A percentile compares a stretch with the other conserved stretches of the same genome.
phyloP scores from a whole-genome alignment of 2,329 filamentous ascomycete species.

The Venturia aucupariae region DNA sequence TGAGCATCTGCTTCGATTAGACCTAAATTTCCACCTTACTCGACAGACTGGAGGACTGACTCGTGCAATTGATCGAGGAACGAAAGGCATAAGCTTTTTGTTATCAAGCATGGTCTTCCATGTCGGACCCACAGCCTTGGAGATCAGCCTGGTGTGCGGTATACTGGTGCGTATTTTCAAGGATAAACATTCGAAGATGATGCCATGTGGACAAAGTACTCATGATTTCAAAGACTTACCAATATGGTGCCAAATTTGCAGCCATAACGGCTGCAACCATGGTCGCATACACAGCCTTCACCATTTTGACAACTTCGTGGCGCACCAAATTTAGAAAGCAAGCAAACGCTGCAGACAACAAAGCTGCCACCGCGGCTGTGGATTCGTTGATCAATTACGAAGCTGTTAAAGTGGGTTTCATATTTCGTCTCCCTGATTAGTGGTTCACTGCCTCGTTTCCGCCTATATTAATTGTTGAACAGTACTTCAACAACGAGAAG shows the following conservation, averaged over 20 bases:
- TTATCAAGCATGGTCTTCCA: slow-evolving; percentile 98
- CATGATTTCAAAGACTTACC: slow-evolving; percentile 56
- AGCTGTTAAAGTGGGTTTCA: slow-evolving; percentile 61
- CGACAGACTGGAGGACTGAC: slow-evolving; percentile 94
- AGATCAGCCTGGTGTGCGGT: slow-evolving; percentile 91
- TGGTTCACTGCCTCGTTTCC: background rate
- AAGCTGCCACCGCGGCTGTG: slow-evolving; percentile 86
- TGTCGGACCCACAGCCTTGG: slow-evolving; percentile 82
- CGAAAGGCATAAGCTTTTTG: slow-evolving; percentile 96
- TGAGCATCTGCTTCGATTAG: slow-evolving; percentile 75
- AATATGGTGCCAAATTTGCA: slow-evolving; percentile 88
- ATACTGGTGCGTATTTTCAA: slow-evolving; percentile 57
- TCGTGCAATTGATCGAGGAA: slow-evolving; percentile 88
- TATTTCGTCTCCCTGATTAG: background rate
- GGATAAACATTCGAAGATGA: background rate
- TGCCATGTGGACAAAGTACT: background rate
- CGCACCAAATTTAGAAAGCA: slow-evolving; percentile 91
- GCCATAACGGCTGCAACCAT: slow-evolving; percentile 85
- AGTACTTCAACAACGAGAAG: slow-evolving; percentile 96
- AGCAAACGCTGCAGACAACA: slow-evolving; percentile 93
- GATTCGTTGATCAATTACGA: slow-evolving; percentile 98
- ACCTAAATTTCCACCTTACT: slow-evolving; percentile 86
- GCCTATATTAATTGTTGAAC: background rate
- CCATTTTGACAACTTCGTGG: slow-evolving; percentile 94
- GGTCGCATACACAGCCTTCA: slow-evolving; percentile 92